phyloP scores from a whole-genome alignment of 768 basidiomycete species.

The Pleurotus tuoliensis region DNA sequence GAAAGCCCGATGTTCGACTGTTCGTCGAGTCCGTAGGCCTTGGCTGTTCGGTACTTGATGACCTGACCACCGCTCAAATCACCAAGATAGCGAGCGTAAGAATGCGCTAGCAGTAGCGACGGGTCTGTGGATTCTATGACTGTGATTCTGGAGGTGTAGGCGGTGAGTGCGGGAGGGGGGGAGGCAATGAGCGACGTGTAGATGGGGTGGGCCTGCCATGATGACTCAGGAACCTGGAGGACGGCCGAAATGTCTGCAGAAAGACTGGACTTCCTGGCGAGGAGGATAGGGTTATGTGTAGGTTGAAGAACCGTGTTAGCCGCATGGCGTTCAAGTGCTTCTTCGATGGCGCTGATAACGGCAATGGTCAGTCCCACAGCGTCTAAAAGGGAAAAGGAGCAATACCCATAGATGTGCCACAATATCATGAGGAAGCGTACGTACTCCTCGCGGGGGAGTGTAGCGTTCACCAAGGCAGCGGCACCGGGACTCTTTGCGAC shows the following conservation, averaged over 20 bases:
- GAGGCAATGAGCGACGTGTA: constrained; percentile 40
- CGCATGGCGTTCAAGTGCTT: constrained; percentile 54
- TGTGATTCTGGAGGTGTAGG: constrained; percentile 52
- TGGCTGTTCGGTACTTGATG: constrained; percentile 57
- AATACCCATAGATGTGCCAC: constrained; percentile 77
- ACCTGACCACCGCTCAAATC: constrained; percentile 78
- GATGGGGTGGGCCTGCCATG: constrained; percentile 56
- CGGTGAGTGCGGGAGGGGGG: constrained; percentile 43
- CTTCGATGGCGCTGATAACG: constrained; percentile 48
- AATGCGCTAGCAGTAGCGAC: constrained; percentile 63
- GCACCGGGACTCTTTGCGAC: constrained; percentile 59
- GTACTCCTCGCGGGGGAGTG: constrained; percentile 62
- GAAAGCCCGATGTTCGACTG: constrained; percentile 43
- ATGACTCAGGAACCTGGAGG: constrained; percentile 42
- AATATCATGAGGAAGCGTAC: constrained; percentile 70
- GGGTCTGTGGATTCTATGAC: constrained; percentile 43
- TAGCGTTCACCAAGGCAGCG: constrained; percentile 51
- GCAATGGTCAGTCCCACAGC: not conserved
- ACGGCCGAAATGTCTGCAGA: constrained; percentile 67
- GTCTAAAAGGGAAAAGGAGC: constrained; percentile 8
- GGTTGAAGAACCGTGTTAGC: constrained; percentile 59
- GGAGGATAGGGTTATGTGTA: constrained; percentile 67
- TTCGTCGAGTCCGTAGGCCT: constrained; percentile 61
- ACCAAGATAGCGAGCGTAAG: constrained; percentile 81
- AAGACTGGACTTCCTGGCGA: constrained; percentile 57